Base-by-base conservation (phyloP, 1,139 yeast species). In the Ogataea hybrid region DNA sequence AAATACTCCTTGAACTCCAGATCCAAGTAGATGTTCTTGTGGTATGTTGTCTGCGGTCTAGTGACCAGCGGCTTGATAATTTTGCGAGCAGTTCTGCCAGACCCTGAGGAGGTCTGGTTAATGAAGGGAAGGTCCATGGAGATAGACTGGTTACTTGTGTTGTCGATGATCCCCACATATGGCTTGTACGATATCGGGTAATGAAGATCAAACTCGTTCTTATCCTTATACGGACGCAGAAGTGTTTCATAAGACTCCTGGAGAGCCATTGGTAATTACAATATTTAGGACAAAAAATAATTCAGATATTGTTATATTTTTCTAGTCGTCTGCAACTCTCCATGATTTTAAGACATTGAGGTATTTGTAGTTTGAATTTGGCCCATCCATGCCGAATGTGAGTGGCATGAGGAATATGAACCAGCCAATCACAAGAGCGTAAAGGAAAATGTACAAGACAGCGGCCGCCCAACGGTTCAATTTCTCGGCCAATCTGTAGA, bases 301-400 rank as follows among this genome's bases (percentile, higher is more conserved):
- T 15, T 29, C 22, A 25, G 11, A n/a, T 20, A 32, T 21, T 20
- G 14, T 33, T 12, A 18, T 23, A 21, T 12, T 25, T 25, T 39
- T 17, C 21, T 27, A 33, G 28, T 41, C 39, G 31, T 49, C 58
- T 21, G 52, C 28, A 38, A 81, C 73, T 57, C 75, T 75, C 98
- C 98, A 92, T 6, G 87, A 68, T 29, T 73, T 65, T 55, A 92
- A 72, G 76, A 92, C 75, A 63, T 85, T 81, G 68, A 92, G 73
- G 67, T 88, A 79, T 40, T 68, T 66, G 73, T 75, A 92, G 48
- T 87, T 69, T 25, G 67, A 63, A 46, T 79, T 75, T 44, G 88
- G 84, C 37, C 97, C 97, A 43, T 73, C 82, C 94, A 94, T 82
- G 60, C 99, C 99, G 59, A 86, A 85, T 2, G 95, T 77, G 42